Base-by-base conservation (phyloP, 176 grass and related monocot species). In the Triticum dicoccoides region DNA sequence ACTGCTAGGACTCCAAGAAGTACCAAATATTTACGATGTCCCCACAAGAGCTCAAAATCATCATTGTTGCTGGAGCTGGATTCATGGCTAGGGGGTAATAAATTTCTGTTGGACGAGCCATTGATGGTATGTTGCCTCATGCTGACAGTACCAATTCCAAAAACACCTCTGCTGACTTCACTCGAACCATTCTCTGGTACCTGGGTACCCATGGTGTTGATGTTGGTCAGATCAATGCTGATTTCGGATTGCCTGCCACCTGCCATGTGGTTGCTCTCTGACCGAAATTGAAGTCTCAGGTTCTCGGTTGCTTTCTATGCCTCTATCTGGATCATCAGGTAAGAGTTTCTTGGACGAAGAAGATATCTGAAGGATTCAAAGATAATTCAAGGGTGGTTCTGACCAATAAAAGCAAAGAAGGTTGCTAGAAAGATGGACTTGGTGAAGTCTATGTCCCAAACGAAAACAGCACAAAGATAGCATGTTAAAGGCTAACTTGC, bases 1-100 rank as follows among this genome's bases (percentile, higher is more conserved):
- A 90, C 89, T 47, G 84, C 85, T 35, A 90, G 44, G 18, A 61
- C 77, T 21, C 66, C 80, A 58, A 83, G 89, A 14, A 90, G 75
- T 8, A 90, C 17, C 44, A 90, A 37, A 67, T 90, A 90, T 62
- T 90, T 90, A 7, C 89, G 84, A 44, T 87, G 14, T 33, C 34
- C 58, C 89, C 89, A 87, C 14, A 90, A 52, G 58, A 90, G 44
- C 9, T 67, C 34, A 84, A 87, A 75, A 27, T 87, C 80, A 39
- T 0, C 39, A 2, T 24, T 32, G 14, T 10, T 37, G 27, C 8
- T 38, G 7, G 10, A 1, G 42, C 30, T 58, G 21, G 61, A 52
- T 61, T 61, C 72, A 33, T 13, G 24, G 27, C 27, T 6, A 64
- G 0, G 1, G 51, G 2, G 29, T 62, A 2, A 51, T 2, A 9